Evolutionary conservation across 2,329 filamentous ascomycete genomes (phyloP), one percentile per base, ranked within the genome.

Genomic region (Calycina herbarum): DNA sequence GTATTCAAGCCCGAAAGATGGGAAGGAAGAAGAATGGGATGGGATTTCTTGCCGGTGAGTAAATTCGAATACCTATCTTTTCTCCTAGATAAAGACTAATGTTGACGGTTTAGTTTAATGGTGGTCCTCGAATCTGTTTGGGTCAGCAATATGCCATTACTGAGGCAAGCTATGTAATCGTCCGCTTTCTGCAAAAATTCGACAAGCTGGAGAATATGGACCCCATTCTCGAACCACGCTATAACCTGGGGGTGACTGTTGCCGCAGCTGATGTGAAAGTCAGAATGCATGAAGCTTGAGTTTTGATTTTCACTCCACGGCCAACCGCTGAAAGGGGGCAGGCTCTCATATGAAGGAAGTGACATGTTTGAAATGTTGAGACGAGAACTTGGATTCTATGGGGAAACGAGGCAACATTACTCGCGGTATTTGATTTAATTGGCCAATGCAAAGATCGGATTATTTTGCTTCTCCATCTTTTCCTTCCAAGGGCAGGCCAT

Each of bases 141-240:
- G 63, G 63, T 3, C 89, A 93, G 81, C 89, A 93, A 77, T 93
- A 92, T 75, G 91, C 91, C 13, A 78, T 93, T 59, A 91, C 89
- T 0, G 89, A 93, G 80, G 89, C 90, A 79, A 79, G 79, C 48
- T 93, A 93, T 74, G 86, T 89, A 4, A 82, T 92, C 64, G 86
- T 88, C 24, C 81, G 90, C 51, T 74, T 94, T 70, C 86, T 93
- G 74, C 91, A 94, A 79, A 82, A 83, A 31, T 94, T 89, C 73
- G 85, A 87, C 61, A 78, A 81, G 17, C 81, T 92, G 11, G 84
- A 86, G 71, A 85, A 79, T 72, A 68, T 73, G 67, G 74, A 76
- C 42, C 38, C 58, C 6, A 33, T 7, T 2, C 31, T 48, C 20
- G 27, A 45, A 27, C 57, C 62, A 10, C 33, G 33, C 2, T 56